Conservation (phyloP, 1,284 basidiomycete genomes). For the Spongispora temasekensis region DNA sequence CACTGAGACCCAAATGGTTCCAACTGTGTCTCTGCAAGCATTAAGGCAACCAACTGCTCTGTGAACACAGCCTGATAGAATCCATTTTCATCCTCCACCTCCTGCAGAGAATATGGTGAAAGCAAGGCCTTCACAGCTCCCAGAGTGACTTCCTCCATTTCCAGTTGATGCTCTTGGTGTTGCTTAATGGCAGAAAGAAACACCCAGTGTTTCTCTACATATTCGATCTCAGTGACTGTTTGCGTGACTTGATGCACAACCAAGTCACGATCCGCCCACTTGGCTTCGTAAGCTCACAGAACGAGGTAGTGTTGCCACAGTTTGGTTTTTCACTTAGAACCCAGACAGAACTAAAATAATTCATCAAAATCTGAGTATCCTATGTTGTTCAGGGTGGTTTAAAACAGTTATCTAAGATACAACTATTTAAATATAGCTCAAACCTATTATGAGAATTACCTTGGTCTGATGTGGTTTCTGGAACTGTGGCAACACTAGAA, state of each 20-base stretch:
- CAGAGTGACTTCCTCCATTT: neutral
- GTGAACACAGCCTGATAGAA: neutral
- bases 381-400: too few species aligned
- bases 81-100: neutral
- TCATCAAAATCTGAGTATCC: too few species aligned
- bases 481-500: too few species aligned
- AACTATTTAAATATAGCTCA: too few species aligned
- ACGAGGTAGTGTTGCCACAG: too few species aligned
- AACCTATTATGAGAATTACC: too few species aligned
- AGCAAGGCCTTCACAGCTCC: neutral
- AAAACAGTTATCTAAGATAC: too few species aligned
- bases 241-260: neutral
- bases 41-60: neutral
- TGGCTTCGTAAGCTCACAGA: neutral
- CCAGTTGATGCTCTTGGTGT: neutral
- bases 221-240: neutral
- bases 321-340: too few species aligned
- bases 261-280: neutral
- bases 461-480: too few species aligned
- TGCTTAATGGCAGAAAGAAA: neutral
- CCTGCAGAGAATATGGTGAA: neutral
- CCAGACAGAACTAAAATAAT: too few species aligned
- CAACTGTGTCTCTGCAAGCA: neutral
- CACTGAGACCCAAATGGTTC: neutral
- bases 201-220: neutral